Evolutionary conservation across 148 eudicot genomes (phyloP).

Genomic region (Camellia japonica): DNA sequence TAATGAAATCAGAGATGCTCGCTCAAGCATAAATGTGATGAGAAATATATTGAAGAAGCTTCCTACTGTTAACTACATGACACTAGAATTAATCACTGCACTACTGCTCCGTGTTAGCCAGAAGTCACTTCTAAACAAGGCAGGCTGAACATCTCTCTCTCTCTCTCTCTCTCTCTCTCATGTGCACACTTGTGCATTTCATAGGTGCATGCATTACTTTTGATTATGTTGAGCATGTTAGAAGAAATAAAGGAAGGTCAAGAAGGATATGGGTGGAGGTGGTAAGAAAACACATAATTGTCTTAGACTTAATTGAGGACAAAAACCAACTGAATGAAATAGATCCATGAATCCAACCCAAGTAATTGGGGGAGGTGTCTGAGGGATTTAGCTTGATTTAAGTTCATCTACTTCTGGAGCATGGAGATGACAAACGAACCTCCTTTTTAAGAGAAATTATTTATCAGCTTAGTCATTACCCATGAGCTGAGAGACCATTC

Average conservation of each 20-base stretch:
- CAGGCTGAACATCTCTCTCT: slow-evolving; percentile 14
- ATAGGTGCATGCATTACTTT: not conserved
- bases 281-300: slow-evolving; percentile 1
- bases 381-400: not conserved
- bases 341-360: not conserved
- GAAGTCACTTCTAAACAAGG: slow-evolving; percentile 95
- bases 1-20: slow-evolving; percentile 69
- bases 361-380: not conserved
- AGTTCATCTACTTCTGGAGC: not conserved
- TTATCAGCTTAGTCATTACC: not conserved
- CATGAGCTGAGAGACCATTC: not conserved
- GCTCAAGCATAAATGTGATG: slow-evolving; percentile 64
- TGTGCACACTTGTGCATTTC: not conserved
- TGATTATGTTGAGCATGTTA: not conserved
- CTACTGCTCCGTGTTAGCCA: slow-evolving; percentile 85
- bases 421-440: not conserved
- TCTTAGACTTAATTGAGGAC: slow-evolving; percentile 4
- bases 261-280: not conserved
- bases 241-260: not conserved
- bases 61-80: slow-evolving; percentile 90
- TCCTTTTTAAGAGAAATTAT: not conserved
- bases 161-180: not conserved
- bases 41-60: slow-evolving; percentile 77
- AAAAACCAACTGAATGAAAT: not conserved
- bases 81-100: slow-evolving; percentile 84